Evolutionary conservation across 495 filamentous ascomycete species (phyloP).

Genomic region (Penicillium parvum): DNA sequence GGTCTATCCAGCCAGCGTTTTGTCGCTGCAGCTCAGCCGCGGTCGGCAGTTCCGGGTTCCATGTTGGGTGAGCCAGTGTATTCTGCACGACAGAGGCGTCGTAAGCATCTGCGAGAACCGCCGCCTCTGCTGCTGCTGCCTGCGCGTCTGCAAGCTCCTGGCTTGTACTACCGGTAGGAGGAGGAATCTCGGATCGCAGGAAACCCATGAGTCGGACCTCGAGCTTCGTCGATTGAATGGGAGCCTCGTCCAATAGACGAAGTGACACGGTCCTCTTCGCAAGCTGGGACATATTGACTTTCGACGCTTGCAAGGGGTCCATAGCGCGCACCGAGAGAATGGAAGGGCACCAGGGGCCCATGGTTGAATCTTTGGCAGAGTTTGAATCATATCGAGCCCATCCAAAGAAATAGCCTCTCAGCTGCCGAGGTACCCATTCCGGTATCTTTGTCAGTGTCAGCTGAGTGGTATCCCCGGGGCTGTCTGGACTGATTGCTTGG

Average conservation of each 20-base stretch:
- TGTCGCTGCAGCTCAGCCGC: slow-evolving; percentile 16
- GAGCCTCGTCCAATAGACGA: slow-evolving; percentile 40
- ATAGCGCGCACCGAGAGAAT: slow-evolving; percentile 44
- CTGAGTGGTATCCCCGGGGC: slow-evolving; percentile 7
- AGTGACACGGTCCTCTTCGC: slow-evolving; percentile 42
- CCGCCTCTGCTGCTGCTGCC: slow-evolving; percentile 33
- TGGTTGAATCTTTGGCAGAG: slow-evolving; percentile 12
- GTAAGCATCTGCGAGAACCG: slow-evolving; percentile 38
- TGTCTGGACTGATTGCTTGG: slow-evolving; percentile 31
- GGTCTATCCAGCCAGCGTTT: slow-evolving; percentile 27
- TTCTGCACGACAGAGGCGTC: slow-evolving; percentile 47
- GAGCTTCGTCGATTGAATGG: slow-evolving; percentile 35
- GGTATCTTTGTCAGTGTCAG: slow-evolving; percentile 34
- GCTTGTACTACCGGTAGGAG: slow-evolving; percentile 18
- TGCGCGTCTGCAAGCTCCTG: slow-evolving; percentile 27
- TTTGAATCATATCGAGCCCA: slow-evolving; percentile 46
- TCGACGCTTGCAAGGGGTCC: slow-evolving; percentile 34
- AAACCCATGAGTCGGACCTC: slow-evolving; percentile 53
- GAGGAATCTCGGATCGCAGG: slow-evolving; percentile 28
- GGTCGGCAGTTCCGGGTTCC: slow-evolving; percentile 39
- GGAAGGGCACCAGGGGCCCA: slow-evolving; percentile 45
- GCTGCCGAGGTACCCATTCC: slow-evolving; percentile 42
- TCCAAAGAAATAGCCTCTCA: slow-evolving; percentile 60
- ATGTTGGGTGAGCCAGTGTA: slow-evolving; percentile 51
- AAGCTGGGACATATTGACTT: slow-evolving; percentile 36